phyloP scores from a whole-genome alignment of 148 eudicot species.

The Chenopodium formosanum region DNA sequence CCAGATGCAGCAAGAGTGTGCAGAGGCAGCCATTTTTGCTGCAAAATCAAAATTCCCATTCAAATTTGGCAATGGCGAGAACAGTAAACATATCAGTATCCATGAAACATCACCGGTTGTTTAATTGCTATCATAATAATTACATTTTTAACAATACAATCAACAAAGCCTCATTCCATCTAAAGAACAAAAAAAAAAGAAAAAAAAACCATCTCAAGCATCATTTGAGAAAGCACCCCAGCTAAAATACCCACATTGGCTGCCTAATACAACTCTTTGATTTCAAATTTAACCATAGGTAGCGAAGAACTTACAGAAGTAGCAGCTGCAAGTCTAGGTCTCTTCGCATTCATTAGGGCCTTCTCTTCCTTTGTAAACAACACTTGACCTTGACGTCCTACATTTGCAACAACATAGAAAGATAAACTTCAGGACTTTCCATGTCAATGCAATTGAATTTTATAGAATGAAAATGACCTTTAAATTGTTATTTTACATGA shows the following conservation, averaged over 20 bases:
- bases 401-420: not conserved
- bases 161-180: not conserved
- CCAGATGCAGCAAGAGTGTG: constrained; percentile 88
- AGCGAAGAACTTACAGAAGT: constrained; percentile 62
- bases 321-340: constrained; percentile 67
- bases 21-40: constrained; percentile 87
- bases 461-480: not conserved
- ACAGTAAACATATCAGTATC: not conserved
- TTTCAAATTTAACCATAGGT: not conserved
- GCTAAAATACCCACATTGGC: not conserved
- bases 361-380: constrained; percentile 84
- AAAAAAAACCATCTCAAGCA: too few relatives aligned
- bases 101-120: not conserved
- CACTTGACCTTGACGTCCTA: constrained; percentile 63
- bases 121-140: not conserved
- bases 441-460: not conserved
- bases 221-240: not conserved
- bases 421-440: constrained; percentile 4
- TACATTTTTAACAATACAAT: not conserved
- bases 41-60: constrained; percentile 24
- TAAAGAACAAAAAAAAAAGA: not conserved
- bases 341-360: constrained; percentile 49
- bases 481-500: not conserved
- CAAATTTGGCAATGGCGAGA: not conserved
- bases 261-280: not conserved